Conservation (phyloP, 345 rosid genomes). For the Laguncularia racemosa region DNA sequence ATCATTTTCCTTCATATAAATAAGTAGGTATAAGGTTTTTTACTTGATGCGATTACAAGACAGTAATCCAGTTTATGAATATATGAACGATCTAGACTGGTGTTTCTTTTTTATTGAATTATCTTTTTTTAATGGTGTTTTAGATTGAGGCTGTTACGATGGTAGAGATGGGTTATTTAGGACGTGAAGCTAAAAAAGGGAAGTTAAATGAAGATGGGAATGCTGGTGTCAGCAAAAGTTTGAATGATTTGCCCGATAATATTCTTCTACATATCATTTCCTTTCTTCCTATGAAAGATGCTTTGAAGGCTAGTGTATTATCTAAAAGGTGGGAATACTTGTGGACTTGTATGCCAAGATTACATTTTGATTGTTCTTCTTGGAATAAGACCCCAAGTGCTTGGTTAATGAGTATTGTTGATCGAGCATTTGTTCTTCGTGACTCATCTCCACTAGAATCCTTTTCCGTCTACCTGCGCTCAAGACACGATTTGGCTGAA, state of each 20-base stretch:
- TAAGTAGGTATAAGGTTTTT: too few species aligned
- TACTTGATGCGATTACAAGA: too few species aligned
- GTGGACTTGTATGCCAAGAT: conserved; percentile 2
- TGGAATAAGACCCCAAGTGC: not conserved
- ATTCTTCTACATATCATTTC: conserved; percentile 11
- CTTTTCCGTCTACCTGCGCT: not conserved
- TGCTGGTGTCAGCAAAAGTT: not conserved
- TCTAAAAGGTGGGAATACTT: conserved; percentile 8
- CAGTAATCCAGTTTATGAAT: too few species aligned
- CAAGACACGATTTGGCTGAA: not conserved
- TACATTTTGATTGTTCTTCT: not conserved
- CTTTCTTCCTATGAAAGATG: conserved; percentile 9
- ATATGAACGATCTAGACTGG: too few species aligned
- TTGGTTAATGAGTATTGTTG: conserved; percentile 9
- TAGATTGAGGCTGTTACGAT: too few species aligned
- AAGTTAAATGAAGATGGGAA: not conserved
- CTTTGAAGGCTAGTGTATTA: conserved; percentile 3
- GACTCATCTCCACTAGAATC: not conserved
- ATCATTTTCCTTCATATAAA: too few species aligned
- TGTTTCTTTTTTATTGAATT: too few species aligned
- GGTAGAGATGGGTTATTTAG: too few species aligned
- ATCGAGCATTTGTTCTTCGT: conserved; percentile 1
- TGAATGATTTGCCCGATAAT: conserved; percentile 6
- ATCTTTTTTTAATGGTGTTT: too few species aligned
- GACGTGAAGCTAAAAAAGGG: too few species aligned